phyloP scores from a whole-genome alignment of 2,329 filamentous ascomycete genomes.

The Ophiostoma piceae region DNA sequence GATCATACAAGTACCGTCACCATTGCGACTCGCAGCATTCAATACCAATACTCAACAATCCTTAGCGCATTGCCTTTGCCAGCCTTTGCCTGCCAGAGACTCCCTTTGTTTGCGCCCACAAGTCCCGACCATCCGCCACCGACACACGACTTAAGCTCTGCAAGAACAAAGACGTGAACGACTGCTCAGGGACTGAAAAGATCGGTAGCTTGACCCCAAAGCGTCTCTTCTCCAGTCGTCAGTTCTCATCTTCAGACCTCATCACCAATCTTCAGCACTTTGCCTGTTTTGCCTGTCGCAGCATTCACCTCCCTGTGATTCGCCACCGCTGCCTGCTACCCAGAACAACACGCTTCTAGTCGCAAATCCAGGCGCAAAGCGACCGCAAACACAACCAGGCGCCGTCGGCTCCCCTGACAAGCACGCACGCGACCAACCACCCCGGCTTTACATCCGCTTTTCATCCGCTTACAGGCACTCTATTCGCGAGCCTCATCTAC shows the following conservation, averaged over 20 bases:
- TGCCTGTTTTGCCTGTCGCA: background rate
- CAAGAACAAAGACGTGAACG: conserved; percentile 7
- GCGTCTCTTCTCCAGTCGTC: background rate
- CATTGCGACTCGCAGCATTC: background rate
- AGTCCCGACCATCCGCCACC: conserved; percentile 12
- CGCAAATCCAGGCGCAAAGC: background rate
- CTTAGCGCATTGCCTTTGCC: conserved; percentile 12
- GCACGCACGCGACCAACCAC: conserved; percentile 22
- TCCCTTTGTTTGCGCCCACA: conserved; percentile 12
- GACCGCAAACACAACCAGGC: background rate
- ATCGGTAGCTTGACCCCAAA: background rate
- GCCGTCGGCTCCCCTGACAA: background rate
- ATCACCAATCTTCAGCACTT: background rate
- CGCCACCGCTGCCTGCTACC: background rate
- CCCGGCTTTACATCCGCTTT: background rate
- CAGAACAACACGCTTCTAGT: background rate
- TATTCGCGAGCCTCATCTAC: background rate
- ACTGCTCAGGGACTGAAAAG: background rate
- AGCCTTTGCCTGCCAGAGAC: too few relatives aligned
- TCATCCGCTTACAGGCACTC: background rate
- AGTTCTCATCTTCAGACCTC: too few relatives aligned
- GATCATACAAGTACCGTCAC: background rate
- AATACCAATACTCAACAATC: too few relatives aligned
- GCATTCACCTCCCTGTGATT: background rate
- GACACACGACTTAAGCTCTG: background rate